These are phyloP conservation scores for Pseudisothecium myosuroides DNA, from an alignment of 225 moss, liverwort and hornwort species.

Conservation along the genomic window DNA sequence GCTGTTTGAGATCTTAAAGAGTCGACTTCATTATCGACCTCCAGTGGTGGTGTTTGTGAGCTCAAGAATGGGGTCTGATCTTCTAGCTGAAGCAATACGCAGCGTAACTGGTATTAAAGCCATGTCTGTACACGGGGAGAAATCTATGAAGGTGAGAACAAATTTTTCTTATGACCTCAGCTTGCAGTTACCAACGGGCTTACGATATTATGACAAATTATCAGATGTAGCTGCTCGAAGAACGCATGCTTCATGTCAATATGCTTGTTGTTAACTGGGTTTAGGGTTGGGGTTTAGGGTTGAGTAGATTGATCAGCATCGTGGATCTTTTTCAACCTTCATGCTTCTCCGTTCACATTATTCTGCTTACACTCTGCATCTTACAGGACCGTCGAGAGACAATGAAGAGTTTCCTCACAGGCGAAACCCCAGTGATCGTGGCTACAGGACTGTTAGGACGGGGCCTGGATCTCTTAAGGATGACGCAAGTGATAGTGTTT, in stretches of 20 bases:
- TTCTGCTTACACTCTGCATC: not conserved
- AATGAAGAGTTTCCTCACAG: constrained; percentile 61
- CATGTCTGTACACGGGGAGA: constrained; percentile 78
- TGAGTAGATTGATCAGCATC: not conserved
- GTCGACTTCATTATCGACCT: constrained; percentile 69
- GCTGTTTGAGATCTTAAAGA: constrained; percentile 70
- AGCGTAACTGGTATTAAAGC: constrained; percentile 58
- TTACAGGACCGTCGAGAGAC: constrained; percentile 62
- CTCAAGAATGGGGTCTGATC: constrained; percentile 76
- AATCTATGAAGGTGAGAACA: constrained; percentile 56
- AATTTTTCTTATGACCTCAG: not conserved
- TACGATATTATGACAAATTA: not conserved
- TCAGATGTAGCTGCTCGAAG: not conserved
- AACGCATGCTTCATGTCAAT: not conserved
- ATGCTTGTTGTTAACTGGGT: not conserved
- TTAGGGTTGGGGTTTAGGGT: not conserved
- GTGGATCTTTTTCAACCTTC: not conserved
- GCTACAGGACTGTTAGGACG: constrained; percentile 86
- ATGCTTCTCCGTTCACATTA: not conserved
- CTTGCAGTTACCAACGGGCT: not conserved
- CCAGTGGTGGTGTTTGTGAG: constrained; percentile 87
- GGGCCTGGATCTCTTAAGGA: constrained; percentile 74
- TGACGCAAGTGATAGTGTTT: constrained; percentile 83
- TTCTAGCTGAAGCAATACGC: constrained; percentile 66
- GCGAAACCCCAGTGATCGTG: constrained; percentile 57